Evolutionary conservation across 495 filamentous ascomycete genomes (phyloP).

Genomic region (Hypomontagnella monticulosa): DNA sequence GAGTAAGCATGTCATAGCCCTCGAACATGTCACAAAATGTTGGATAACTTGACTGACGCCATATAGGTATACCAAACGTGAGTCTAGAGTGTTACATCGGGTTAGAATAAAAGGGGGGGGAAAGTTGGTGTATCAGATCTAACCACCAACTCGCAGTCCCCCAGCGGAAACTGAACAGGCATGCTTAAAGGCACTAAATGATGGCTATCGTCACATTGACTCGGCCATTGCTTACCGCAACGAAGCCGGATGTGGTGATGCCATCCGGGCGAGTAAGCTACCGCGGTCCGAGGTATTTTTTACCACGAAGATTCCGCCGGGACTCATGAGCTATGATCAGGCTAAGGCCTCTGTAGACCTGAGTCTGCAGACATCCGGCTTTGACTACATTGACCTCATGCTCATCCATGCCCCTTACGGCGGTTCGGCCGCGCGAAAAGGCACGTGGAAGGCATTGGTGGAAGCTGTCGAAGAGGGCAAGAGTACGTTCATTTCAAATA

Average conservation of each 20-base stretch:
- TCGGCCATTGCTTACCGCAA: conserved; percentile 76
- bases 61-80: conserved; percentile 80
- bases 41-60: conserved; percentile 7
- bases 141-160: conserved; percentile 41
- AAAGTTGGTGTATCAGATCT: conserved; percentile 2
- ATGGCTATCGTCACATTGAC: conserved; percentile 81
- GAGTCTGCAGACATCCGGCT: conserved; percentile 60
- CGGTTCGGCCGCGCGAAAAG: conserved; percentile 64
- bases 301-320: conserved; percentile 72
- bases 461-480: conserved; percentile 71
- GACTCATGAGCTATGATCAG: conserved; percentile 56
- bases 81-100: conserved; percentile 24
- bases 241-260: conserved; percentile 70
- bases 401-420: conserved; percentile 71
- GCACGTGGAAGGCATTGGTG: conserved; percentile 69
- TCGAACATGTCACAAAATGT: not conserved
- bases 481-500: conserved; percentile 13
- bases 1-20: conserved; percentile 60
- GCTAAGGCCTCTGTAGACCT: conserved; percentile 61
- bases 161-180: conserved; percentile 56
- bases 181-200: conserved; percentile 69
- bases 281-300: conserved; percentile 74
- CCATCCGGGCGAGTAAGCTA: conserved; percentile 66
- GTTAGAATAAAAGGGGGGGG: too few species aligned
- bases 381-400: conserved; percentile 72